Percentiles rank a stretch among this genome's conserved stretches.
These are phyloP conservation scores for Cynara cardunculus DNA, from an alignment of 129 eudicot species.

Conservation along the genomic window DNA sequence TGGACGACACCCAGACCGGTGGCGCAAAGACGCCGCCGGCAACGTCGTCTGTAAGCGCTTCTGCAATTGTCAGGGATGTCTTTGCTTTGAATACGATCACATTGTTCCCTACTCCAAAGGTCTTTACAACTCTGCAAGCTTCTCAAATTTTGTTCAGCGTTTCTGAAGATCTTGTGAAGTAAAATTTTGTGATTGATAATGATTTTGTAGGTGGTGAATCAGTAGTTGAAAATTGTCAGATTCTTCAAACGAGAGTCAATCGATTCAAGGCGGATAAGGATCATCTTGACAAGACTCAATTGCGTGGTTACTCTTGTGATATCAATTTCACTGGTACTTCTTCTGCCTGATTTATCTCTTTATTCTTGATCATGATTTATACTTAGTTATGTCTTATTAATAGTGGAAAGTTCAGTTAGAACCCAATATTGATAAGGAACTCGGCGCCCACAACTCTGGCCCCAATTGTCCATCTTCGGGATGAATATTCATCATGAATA, in stretches of 20 bases:
- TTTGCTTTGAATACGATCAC: slow-evolving; percentile 97
- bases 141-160: neutral
- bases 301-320: slow-evolving; percentile 83
- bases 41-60: slow-evolving; percentile 92
- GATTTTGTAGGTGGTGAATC: slow-evolving; percentile 79
- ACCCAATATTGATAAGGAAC: no score
- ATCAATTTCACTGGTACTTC: slow-evolving; percentile 73
- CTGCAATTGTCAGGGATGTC: slow-evolving; percentile 86
- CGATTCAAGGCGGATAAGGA: slow-evolving; percentile 72
- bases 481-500: no score
- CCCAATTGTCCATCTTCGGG: no score
- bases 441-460: no score
- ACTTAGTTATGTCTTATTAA: neutral
- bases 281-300: slow-evolving; percentile 41
- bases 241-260: slow-evolving; percentile 92
- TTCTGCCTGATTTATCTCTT: neutral
- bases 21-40: slow-evolving; percentile 96
- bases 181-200: slow-evolving; percentile 16
- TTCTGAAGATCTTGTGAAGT: neutral
- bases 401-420: neutral
- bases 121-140: slow-evolving; percentile 17
- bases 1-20: slow-evolving; percentile 93
- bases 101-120: slow-evolving; percentile 95
- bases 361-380: neutral
- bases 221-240: slow-evolving; percentile 83